Base-by-base conservation (phyloP, 2,329 filamentous ascomycete species). In the Spiromastix sp. region DNA sequence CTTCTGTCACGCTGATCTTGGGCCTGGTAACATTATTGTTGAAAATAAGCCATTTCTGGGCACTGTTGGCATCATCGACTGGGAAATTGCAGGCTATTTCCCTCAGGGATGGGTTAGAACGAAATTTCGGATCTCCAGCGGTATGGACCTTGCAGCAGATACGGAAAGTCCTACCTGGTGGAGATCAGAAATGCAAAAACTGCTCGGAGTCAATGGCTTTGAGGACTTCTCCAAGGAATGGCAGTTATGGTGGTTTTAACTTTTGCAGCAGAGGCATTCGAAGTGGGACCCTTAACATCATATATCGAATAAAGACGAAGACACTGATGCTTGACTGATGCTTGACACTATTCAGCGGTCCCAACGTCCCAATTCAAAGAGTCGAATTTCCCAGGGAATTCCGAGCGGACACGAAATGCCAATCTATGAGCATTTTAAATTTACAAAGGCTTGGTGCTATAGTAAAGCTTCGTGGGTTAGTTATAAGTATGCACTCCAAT, bases 21-120 rank as follows among this genome's bases (percentile, higher is more conserved):
- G 49, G 5, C 52, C 53, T 17, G 36, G 35, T 0, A 58, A 56
- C 37, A 42, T 57, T 28, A 40, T 59, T 32, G 46, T 55, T 11
- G 44, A 31, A n/a, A 17, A 31, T n/a, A 17, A 54, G 29, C 34
- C 43, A 4, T 34, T 27, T 6, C 41, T 30, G 11, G 34, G 45
- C 2, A 42, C 31, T 3, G 36, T 57, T 15, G 50, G 51, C 2
- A 50, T 56, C 12, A 54, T 56, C 16, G 48, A 56, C 29, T 56
- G 48, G 51, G 52, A 58, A 34, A 45, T 42, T 28, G 48, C 51
- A 25, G 51, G 54, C 2, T 56, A 45, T 27, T 41, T 56, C n/a
- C 51, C 53, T 2, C 42, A 22, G 6, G 50, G 52, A 31, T 59
- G 49, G 50, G 46, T 58, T n/a, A 40, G 48, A 35, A 57, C 52